Percentiles rank a stretch among this genome's conserved stretches.
Evolutionary conservation across 2,329 filamentous ascomycete species (phyloP).

Genomic region (Macrophomina tecta): DNA sequence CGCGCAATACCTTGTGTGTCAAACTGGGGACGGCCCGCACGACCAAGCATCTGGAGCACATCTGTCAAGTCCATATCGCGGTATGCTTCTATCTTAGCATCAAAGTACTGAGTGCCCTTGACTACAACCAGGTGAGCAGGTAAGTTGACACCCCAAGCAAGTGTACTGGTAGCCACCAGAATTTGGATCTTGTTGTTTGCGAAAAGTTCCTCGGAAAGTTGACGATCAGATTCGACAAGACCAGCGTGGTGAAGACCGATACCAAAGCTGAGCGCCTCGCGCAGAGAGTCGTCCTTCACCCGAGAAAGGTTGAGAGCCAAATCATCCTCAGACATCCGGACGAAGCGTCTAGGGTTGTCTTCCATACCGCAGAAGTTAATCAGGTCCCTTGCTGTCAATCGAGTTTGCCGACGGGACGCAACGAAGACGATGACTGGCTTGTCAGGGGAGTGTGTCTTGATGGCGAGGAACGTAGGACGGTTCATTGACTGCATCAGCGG

Average conservation of each 20-base stretch:
- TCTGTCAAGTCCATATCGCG: constrained; percentile 99
- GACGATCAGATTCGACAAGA: constrained; percentile 91
- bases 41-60: constrained; percentile 95
- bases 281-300: constrained; percentile 90
- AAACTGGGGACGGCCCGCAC: constrained; percentile 94
- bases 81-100: constrained; percentile 96
- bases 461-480: constrained; percentile 90
- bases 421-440: constrained; percentile 99
- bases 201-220: constrained; percentile 91
- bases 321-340: constrained; percentile 94
- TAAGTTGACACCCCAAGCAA: constrained; percentile 98
- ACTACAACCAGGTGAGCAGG: constrained; percentile 97
- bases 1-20: constrained; percentile 94
- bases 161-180: constrained; percentile 90
- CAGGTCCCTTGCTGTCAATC: constrained; percentile 91
- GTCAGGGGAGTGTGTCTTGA: constrained; percentile 93
- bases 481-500: constrained; percentile 99
- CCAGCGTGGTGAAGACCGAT: constrained; percentile 97
- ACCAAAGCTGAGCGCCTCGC: constrained; percentile 94
- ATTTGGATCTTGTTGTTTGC: constrained; percentile 98
- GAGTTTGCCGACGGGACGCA: constrained; percentile 90
- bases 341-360: constrained; percentile 91
- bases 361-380: constrained; percentile 99
- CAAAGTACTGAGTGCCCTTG: constrained; percentile 97
- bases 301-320: constrained; percentile 83